phyloP scores from a whole-genome alignment of 169 alveolate species.

The Eimeria sp. region DNA sequence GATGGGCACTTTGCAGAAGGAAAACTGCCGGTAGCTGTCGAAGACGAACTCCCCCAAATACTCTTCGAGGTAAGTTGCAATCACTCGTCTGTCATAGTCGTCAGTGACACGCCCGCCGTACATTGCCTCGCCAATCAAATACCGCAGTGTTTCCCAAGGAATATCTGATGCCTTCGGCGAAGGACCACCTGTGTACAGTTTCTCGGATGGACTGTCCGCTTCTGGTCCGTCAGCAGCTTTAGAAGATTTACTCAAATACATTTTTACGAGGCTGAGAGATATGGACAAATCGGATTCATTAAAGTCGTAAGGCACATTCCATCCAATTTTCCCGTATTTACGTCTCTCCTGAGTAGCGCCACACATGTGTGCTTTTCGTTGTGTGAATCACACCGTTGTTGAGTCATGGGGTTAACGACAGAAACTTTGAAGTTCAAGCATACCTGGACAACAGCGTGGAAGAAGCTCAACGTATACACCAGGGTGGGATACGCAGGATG shows the following conservation, averaged over 20 bases:
- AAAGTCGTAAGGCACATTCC: conserved; percentile 97
- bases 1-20: conserved; percentile 88
- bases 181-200: background rate
- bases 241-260: conserved; percentile 85
- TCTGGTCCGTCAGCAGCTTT: background rate
- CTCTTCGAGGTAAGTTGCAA: conserved; percentile 88
- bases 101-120: conserved; percentile 98
- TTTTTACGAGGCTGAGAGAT: conserved; percentile 89
- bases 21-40: conserved; percentile 94
- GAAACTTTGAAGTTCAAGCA: background rate
- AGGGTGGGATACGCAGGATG: conserved; percentile 94
- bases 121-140: conserved; percentile 97
- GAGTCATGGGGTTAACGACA: background rate
- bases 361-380: background rate
- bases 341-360: conserved; percentile 90
- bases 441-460: conserved; percentile 96
- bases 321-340: conserved; percentile 96
- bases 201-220: background rate
- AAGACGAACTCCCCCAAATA: conserved; percentile 96
- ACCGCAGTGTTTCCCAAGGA: conserved; percentile 86
- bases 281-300: conserved; percentile 96
- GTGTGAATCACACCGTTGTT: background rate
- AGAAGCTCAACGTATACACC: conserved; percentile 95
- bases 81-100: conserved; percentile 96
- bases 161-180: conserved; percentile 10